phyloP scores from a whole-genome alignment of 2,329 filamentous ascomycete species.

The Chaetothyriales sp. region DNA sequence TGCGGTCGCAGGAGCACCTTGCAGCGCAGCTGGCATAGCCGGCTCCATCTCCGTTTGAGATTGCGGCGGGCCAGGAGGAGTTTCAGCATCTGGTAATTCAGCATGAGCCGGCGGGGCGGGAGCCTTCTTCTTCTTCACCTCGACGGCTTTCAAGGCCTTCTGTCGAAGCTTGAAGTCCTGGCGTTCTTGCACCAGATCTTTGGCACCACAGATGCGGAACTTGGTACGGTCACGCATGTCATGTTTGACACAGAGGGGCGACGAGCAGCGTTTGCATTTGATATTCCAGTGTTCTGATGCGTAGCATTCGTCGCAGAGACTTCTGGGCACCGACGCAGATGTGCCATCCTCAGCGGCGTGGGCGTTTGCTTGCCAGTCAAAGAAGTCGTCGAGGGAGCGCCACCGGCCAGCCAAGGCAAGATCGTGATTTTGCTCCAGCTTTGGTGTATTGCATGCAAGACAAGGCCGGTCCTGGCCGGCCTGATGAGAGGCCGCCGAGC shows the following conservation, averaged over 20 bases:
- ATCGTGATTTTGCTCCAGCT: background rate
- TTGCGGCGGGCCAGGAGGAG: background rate
- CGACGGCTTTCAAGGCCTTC: conserved; percentile 3
- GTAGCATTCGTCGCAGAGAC: conserved; percentile 43
- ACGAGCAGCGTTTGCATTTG: conserved; percentile 42
- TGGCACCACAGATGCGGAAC: conserved; percentile 42
- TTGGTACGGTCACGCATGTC: conserved; percentile 40
- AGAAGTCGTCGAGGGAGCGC: conserved; percentile 31
- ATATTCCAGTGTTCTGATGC: conserved; percentile 44
- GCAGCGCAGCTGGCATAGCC: background rate
- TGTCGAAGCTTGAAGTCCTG: conserved; percentile 21
- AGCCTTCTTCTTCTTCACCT: conserved; percentile 2
- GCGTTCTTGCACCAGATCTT: conserved; percentile 39
- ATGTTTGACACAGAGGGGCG: conserved; percentile 43
- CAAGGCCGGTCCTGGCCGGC: conserved; percentile 15
- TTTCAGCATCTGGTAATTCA: background rate
- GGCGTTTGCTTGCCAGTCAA: conserved; percentile 5
- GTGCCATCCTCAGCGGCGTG: conserved; percentile 6
- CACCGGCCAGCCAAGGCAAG: conserved; percentile 9
- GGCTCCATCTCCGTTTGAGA: background rate
- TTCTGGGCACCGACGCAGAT: conserved; percentile 28
- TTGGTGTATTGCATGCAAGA: background rate
- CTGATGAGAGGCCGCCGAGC: conserved; percentile 24
- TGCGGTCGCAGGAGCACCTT: background rate
- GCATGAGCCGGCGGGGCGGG: background rate